These are phyloP conservation scores for Raphanus sativus DNA, from an alignment of 345 rosid species.

Conservation along the genomic window DNA sequence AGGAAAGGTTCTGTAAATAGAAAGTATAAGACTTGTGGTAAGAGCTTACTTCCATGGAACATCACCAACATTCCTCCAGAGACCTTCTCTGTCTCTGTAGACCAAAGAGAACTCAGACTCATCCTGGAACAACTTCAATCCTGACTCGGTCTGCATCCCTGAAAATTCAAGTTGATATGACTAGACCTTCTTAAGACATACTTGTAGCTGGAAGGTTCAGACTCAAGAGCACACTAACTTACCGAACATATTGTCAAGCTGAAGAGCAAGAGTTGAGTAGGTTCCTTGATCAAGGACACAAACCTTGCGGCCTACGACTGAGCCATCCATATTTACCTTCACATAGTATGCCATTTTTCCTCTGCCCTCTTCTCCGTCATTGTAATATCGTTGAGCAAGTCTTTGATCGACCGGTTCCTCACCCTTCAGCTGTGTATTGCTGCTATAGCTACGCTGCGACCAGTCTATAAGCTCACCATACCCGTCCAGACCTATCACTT, in stretches of 20 bases:
- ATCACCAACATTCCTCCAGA: slow-evolving; percentile 66
- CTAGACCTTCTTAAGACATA: neutral
- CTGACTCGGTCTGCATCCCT: slow-evolving; percentile 52
- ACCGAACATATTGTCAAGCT: slow-evolving; percentile 82
- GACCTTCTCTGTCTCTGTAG: slow-evolving; percentile 58
- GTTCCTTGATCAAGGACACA: slow-evolving; percentile 55
- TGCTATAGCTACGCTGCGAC: slow-evolving; percentile 38
- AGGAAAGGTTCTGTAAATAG: neutral
- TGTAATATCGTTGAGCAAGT: slow-evolving; percentile 24
- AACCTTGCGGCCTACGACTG: slow-evolving; percentile 69
- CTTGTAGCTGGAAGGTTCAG: slow-evolving; percentile 17
- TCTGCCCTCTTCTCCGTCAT: slow-evolving; percentile 56
- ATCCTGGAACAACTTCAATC: slow-evolving; percentile 53
- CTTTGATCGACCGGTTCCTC: slow-evolving; percentile 25
- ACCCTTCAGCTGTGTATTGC: slow-evolving; percentile 35
- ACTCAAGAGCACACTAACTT: neutral
- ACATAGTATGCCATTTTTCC: slow-evolving; percentile 57
- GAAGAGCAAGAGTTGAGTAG: slow-evolving; percentile 57
- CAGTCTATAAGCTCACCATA: slow-evolving; percentile 45
- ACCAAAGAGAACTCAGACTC: slow-evolving; percentile 56
- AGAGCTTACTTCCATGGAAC: slow-evolving; percentile 66
- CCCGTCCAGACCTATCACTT: slow-evolving; percentile 45
- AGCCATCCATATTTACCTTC: slow-evolving; percentile 80
- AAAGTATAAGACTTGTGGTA: neutral
- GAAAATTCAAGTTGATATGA: slow-evolving; percentile 19